phyloP scores from a whole-genome alignment of 73 alveolate species.

The Stentor coeruleus region DNA sequence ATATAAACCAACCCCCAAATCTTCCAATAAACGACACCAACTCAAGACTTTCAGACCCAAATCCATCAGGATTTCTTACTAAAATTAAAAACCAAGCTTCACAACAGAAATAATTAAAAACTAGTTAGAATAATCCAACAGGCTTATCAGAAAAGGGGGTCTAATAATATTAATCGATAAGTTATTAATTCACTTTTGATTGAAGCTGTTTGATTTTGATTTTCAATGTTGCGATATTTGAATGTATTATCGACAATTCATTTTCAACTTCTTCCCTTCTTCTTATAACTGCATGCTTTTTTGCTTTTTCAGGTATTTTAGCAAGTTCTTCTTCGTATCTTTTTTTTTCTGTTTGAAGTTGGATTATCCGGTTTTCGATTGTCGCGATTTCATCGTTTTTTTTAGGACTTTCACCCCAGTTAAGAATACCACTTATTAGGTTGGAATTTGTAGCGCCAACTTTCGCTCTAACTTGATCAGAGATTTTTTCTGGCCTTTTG shows the following conservation, averaged over 20 bases:
- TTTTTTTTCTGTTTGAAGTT: constrained; percentile 1
- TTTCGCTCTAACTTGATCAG: neutral
- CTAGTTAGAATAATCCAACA: no score
- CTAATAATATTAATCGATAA: no score
- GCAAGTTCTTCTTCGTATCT: constrained; percentile 14
- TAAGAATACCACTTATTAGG: neutral
- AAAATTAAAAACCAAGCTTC: no score
- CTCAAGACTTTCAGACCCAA: no score
- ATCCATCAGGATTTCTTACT: no score
- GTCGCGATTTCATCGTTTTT: neutral
- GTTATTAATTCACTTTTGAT: neutral
- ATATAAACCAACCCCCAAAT: no score
- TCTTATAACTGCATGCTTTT: neutral
- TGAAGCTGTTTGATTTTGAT: constrained; percentile 3
- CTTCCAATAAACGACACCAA: no score
- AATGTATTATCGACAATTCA: neutral
- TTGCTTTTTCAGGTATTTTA: constrained; percentile 1
- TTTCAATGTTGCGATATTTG: neutral
- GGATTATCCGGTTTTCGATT: neutral
- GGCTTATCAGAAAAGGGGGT: no score
- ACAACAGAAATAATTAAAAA: no score
- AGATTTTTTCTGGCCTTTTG: neutral
- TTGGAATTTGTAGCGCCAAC: constrained; percentile 10
- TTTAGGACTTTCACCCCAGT: neutral
- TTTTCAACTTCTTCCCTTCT: constrained; percentile 19